Evolutionary conservation across 768 basidiomycete genomes (phyloP).

Genomic region (Pleurotus pulmonarius): DNA sequence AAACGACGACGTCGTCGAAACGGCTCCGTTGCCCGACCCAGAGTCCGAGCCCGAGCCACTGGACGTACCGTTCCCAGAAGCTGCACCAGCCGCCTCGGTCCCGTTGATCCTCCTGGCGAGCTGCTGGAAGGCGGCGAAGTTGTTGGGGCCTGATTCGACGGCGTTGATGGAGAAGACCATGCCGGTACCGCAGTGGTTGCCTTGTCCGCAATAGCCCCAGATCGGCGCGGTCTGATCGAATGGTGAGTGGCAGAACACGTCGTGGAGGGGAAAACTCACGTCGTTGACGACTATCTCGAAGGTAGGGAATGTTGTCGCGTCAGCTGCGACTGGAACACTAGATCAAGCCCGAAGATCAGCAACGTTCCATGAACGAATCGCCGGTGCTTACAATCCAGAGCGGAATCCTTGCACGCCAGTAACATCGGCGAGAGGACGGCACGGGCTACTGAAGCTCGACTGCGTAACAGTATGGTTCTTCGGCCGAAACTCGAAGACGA

Average conservation of each 20-base stretch:
- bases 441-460: conserved; percentile 24
- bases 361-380: too few relatives aligned
- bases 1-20: too few relatives aligned
- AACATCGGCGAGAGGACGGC: conserved; percentile 14
- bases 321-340: conserved; percentile 28
- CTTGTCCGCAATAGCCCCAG: conserved; percentile 53
- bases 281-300: conserved; percentile 53
- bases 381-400: conserved; percentile 21
- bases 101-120: conserved; percentile 42
- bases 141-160: conserved; percentile 42
- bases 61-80: too few relatives aligned
- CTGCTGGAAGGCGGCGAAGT: conserved; percentile 48
- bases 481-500: conserved; percentile 16
- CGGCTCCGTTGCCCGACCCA: too few relatives aligned
- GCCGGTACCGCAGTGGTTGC: conserved; percentile 47
- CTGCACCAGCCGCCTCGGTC: conserved; percentile 15
- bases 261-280: conserved; percentile 21
- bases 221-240: conserved; percentile 41
- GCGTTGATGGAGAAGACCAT: conserved; percentile 64
- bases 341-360: too few relatives aligned
- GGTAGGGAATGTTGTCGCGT: conserved; percentile 42
- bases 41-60: too few relatives aligned
- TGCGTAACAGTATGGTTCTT: conserved; percentile 31
- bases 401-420: conserved; percentile 17
- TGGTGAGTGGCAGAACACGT: background rate